Evolutionary conservation across 169 alveolate species (phyloP), one percentile per base, ranked within the genome.

Genomic region (Blepharisma undulans): DNA sequence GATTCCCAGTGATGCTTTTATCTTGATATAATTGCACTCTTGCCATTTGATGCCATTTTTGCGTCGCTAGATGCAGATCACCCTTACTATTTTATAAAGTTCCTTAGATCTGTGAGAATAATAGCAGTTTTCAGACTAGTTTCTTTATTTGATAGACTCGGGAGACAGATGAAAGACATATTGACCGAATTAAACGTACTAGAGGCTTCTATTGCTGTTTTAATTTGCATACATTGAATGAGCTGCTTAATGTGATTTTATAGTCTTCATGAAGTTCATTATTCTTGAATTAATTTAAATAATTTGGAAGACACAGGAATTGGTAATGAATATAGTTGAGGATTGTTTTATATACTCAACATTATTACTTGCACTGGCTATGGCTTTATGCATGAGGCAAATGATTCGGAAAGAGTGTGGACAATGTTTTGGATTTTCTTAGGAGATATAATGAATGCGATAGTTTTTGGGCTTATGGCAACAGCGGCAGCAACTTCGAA

Each of bases 321-420:
- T 7, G 22, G 80, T 0, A 66, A 66, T 29, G 34, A 82, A 76
- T 93, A 93, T 87, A 82, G 89, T 12, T 29, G 60, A 25, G 48
- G 88, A 16, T 80, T 84, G 76, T 93, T 84, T 77, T 80, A 36
- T 77, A 90, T 92, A 25, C 76, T 93, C 82, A 93, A 93, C 30
- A 82, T 92, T 10, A 93, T 92, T 22, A 80, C 94, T 21, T 61
- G 88, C 3, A 91, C 92, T 2, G 96, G 96, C 7, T 88, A 92
- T 32, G 36, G 34, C 60, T 27, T 27, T 36, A 78, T 32, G 34
- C 25, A 32, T 32, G 61, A 27, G 14, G 29, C 71, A 12, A 48
- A 48, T 48, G 66, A 48, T 5, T 48, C 66, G 7, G 66, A 48
- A 5, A 48, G 66, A 5, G 66, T 48, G 66, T 48, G 66, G 14